phyloP scores from a whole-genome alignment of 495 filamentous ascomycete species.

The Sphaerosporella brunnea region DNA sequence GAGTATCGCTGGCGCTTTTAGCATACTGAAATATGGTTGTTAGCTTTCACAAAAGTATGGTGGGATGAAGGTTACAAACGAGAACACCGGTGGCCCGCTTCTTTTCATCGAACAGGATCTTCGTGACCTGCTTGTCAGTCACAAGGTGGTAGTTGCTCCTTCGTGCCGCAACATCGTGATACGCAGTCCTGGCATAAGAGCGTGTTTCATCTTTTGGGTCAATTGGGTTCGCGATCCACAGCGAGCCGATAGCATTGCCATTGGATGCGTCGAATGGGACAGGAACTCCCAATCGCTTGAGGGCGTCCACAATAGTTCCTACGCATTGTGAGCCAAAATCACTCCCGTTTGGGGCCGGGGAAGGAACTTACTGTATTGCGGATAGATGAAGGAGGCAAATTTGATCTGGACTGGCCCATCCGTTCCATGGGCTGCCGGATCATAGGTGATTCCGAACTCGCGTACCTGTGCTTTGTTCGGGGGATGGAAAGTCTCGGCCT shows the following conservation, averaged over 20 bases:
- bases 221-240: constrained; percentile 33
- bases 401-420: constrained; percentile 33
- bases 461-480: constrained; percentile 26
- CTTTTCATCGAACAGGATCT: constrained; percentile 15
- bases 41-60: too few species aligned
- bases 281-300: constrained; percentile 35
- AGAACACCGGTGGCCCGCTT: constrained; percentile 4
- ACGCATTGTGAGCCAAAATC: background rate
- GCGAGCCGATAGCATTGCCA: constrained; percentile 33
- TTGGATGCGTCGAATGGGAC: constrained; percentile 31
- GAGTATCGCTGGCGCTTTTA: background rate
- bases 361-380: constrained; percentile 14
- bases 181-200: constrained; percentile 27
- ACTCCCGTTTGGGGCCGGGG: too few species aligned
- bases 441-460: constrained; percentile 30
- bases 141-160: constrained; percentile 27
- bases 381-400: constrained; percentile 37
- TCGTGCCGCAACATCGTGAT: constrained; percentile 18
- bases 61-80: too few species aligned
- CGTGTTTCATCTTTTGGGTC: constrained; percentile 28
- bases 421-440: constrained; percentile 27
- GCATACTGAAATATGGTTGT: too few species aligned
- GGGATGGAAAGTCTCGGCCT: constrained; percentile 32
- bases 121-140: constrained; percentile 21
- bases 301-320: constrained; percentile 24